Evolutionary conservation across 2,329 filamentous ascomycete species (phyloP), one percentile per base, ranked within the genome.

Genomic region (Leptographium procerum): DNA sequence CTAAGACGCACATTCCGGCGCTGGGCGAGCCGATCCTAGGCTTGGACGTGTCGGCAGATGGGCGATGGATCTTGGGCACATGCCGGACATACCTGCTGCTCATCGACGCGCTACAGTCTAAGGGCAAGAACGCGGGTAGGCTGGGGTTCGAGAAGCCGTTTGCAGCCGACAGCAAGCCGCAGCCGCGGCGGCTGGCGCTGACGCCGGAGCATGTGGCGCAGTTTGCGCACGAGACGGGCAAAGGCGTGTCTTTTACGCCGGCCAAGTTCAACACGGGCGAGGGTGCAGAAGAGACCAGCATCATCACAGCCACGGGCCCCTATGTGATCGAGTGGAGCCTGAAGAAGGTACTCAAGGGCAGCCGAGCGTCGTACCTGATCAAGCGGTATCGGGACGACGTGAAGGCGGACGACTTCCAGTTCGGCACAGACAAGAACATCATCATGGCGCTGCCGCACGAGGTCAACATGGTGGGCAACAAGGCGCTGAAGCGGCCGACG

Each of bases 321-420:
- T 99, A 96, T 74, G 94, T 99, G 64, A 83, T 99, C 55, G 95
- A 95, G 55, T 99, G 94, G 94, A 92, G 85, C 69, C 72, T 99
- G 71, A 94, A 91, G 80, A 95, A 95, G 77, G 81, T 97, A 1
- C 72, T 96, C 16, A 80, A 79, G 26, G 89, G 89, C 56, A 82
- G 81, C 63, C 94, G 91, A 72, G 88, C 94, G 60, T 87, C 92
- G 0, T 99, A 99, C 75, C 88, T 86, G 65, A 97, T 99, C 79
- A 96, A 97, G 79, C 87, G 94, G 19, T 99, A 99, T 69, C 81
- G 84, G 1, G 94, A 99, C 67, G 88, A 95, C 63, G 91, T 99
- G 69, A 96, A 95, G 78, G 94, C 94, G 4, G 94, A 99, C 71
- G 95, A 99, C 71, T 99, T 99, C 84, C 91, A 94, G 67, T 99